phyloP scores from a whole-genome alignment of 768 basidiomycete species.

The Lactarius vividus region DNA sequence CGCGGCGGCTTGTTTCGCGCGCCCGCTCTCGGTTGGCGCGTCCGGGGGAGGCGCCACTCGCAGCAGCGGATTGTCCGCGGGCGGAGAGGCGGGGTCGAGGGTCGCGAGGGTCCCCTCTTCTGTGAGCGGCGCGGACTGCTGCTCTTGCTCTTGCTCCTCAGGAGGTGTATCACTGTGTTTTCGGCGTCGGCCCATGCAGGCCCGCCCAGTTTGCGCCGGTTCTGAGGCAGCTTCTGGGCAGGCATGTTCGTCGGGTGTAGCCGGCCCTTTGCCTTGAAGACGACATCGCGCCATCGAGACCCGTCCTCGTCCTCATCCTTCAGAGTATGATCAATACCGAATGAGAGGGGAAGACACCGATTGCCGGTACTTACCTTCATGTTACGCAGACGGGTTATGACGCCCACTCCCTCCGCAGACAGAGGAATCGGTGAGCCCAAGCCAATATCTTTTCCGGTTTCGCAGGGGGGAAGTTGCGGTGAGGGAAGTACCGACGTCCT shows the following conservation, averaged over 20 bases:
- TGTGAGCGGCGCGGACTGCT: slow-evolving; percentile 39
- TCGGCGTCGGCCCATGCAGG: slow-evolving; percentile 32
- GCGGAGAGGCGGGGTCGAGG: slow-evolving; percentile 26
- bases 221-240: slow-evolving; percentile 56
- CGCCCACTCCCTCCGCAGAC: slow-evolving; percentile 69
- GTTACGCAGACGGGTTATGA: too few species aligned
- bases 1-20: slow-evolving; percentile 24
- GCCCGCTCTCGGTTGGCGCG: slow-evolving; percentile 35
- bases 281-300: too few species aligned
- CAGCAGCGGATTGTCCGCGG: slow-evolving; percentile 20
- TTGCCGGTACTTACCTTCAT: too few species aligned
- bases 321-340: too few species aligned
- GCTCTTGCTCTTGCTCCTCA: not conserved
- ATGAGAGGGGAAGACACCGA: too few species aligned
- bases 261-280: too few species aligned
- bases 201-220: slow-evolving; percentile 58
- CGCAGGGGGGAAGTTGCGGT: slow-evolving; percentile 66
- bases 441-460: slow-evolving; percentile 84
- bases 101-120: slow-evolving; percentile 47
- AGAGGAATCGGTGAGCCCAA: slow-evolving; percentile 83
- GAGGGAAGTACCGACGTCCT: not conserved
- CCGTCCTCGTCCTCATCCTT: too few species aligned
- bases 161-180: not conserved
- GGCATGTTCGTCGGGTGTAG: too few species aligned
- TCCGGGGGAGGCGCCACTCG: slow-evolving; percentile 30